Conservation (phyloP, 2,329 filamentous ascomycete species). For the Immersiporthe knoxdaviesiana region DNA sequence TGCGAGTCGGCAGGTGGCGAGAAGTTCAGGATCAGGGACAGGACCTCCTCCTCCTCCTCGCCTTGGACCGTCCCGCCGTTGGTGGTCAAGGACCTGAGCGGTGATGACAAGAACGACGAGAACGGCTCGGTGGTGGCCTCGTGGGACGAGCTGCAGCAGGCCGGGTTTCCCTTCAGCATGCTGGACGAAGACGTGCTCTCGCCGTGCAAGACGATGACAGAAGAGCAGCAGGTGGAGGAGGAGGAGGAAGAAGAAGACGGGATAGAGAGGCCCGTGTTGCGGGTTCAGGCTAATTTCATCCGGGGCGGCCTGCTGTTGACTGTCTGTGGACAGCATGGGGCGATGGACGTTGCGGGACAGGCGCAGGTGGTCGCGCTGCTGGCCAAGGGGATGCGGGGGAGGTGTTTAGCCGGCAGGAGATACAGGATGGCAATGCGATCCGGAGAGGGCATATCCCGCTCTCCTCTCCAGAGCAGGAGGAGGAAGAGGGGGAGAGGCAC, state of each 20-base stretch:
- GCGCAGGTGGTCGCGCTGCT: slow-evolving; percentile 51
- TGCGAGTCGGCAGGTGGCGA: slow-evolving; percentile 36
- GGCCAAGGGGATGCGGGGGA: slow-evolving; percentile 51
- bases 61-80: slow-evolving; percentile 39
- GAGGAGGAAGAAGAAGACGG: slow-evolving; percentile 31
- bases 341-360: slow-evolving; percentile 56
- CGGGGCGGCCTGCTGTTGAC: slow-evolving; percentile 53
- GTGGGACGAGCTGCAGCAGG: slow-evolving; percentile 42
- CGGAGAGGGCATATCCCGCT: slow-evolving; percentile 34
- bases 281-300: slow-evolving; percentile 54
- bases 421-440: slow-evolving; percentile 45
- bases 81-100: slow-evolving; percentile 47
- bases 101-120: too few relatives aligned
- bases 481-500: slow-evolving; percentile 35
- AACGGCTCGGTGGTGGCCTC: slow-evolving; percentile 39
- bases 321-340: slow-evolving; percentile 51
- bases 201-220: slow-evolving; percentile 46
- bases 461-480: slow-evolving; percentile 20
- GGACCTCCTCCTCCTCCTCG: too few relatives aligned
- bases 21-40: slow-evolving; percentile 43
- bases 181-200: slow-evolving; percentile 50
- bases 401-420: slow-evolving; percentile 50
- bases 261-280: slow-evolving; percentile 43
- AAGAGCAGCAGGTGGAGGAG: too few relatives aligned
- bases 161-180: slow-evolving; percentile 51